Base-by-base conservation (phyloP, 164 flowering plant species). In the Chimonanthus praecox region DNA sequence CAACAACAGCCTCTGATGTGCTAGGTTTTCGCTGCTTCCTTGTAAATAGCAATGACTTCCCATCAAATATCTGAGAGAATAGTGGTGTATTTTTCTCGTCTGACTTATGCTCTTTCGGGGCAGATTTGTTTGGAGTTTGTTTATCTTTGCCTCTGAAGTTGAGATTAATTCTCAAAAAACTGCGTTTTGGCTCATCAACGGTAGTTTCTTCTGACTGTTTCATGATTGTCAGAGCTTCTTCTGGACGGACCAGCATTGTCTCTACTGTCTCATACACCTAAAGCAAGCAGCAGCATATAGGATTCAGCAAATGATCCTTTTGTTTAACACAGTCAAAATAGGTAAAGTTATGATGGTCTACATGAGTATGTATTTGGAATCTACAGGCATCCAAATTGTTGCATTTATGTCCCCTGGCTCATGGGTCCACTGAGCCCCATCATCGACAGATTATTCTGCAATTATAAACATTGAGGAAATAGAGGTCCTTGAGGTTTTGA, bases 191-290 rank as follows among this genome's bases (percentile, higher is more conserved):
- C 70, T 91, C 92, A n/a, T 82, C 54, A 2, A 68, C 6, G 43
- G 79, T 43, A 6, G 84, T 63, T 64, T 87, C 94, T 80, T 91
- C 97, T 2, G 89, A 76, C 60, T 84, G 93, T 68, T 82, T 87
- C 72, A 82, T 76, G 70, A 77, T 73, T 66, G 79, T 88, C 58
- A 86, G 60, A 64, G 84, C 82, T 72, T 94, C 93, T 43, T 91
- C 91, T 20, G 93, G 97, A 74, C 83, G 80, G 6, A 80, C 65
- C 68, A 94, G 47, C 80, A 94, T 87, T 20, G 83, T 79, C 83
- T 90, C 97, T 65, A 94, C 86, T 3, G 97, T 88, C 74, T 90
- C 92, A 78, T 92, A 94, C 44, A 92, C 98, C 98, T 94, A 76
- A 43, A 71, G 45, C 66, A 63, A 7, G 66, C 44, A 66, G 44